These are phyloP conservation scores for Venustampulla echinocandica DNA, from an alignment of 495 filamentous ascomycete genomes.

Conservation along the genomic window DNA sequence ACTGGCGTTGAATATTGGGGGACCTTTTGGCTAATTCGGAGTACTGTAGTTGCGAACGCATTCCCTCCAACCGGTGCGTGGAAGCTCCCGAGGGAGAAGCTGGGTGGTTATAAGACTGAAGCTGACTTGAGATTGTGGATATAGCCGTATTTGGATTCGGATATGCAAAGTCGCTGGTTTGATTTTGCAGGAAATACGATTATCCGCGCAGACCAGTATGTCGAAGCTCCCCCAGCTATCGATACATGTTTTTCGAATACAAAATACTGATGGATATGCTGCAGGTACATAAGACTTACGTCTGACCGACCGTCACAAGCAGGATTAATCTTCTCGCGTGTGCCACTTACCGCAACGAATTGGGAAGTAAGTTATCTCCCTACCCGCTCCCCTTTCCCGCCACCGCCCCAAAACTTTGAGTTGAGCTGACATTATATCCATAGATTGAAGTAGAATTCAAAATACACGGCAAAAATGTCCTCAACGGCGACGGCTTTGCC, in stretches of 20 bases:
- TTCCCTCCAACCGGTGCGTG: conserved; percentile 51
- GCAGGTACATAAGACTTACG: conserved; percentile 84
- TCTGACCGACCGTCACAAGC: conserved; percentile 80
- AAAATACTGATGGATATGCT: not conserved
- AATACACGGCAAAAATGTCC: conserved; percentile 65
- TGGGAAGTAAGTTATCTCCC: conserved; percentile 62
- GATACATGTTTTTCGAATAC: not conserved
- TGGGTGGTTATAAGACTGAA: conserved; percentile 9
- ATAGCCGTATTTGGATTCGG: conserved; percentile 93
- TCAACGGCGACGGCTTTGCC: conserved; percentile 96
- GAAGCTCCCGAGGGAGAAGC: not conserved
- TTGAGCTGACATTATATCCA: not conserved
- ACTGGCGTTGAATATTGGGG: not conserved
- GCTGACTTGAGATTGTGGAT: not conserved
- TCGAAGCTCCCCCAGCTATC: too few species aligned
- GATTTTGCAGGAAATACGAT: conserved; percentile 98
- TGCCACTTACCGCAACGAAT: conserved; percentile 95
- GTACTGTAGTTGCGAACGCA: conserved; percentile 68
- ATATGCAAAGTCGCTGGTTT: conserved; percentile 98
- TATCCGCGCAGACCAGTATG: conserved; percentile 83
- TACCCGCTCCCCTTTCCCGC: conserved; percentile 1
- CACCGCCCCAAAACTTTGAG: conserved; percentile 4
- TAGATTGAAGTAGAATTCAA: conserved; percentile 93
- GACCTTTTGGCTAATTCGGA: conserved; percentile 6
- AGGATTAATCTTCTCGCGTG: conserved; percentile 88